These are phyloP conservation scores for Solanum habrochaites DNA, from an alignment of 257 asterid species.

Conservation along the genomic window DNA sequence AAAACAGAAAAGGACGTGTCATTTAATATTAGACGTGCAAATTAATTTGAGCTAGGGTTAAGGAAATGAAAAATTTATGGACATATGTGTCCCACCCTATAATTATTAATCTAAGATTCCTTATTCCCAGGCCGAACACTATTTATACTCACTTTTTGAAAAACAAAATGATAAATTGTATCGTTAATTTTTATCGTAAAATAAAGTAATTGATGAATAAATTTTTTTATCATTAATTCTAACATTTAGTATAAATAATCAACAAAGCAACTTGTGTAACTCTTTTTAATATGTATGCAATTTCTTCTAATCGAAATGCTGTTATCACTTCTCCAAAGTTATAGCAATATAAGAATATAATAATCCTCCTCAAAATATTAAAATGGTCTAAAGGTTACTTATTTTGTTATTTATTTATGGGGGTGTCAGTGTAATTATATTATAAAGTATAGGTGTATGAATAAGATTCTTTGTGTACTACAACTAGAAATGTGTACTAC, in stretches of 20 bases:
- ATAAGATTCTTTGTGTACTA: neutral
- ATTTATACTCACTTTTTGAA: neutral
- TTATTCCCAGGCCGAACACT: neutral
- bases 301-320: neutral
- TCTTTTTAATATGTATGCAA: neutral
- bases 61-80: neutral
- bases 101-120: slow-evolving; percentile 1
- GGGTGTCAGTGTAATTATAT: neutral
- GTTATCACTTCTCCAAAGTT: neutral
- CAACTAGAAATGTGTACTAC: neutral
- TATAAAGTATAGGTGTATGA: neutral
- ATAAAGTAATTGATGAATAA: neutral
- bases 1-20: neutral
- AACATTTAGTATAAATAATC: neutral
- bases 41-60: neutral
- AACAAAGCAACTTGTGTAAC: neutral
- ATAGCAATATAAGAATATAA: neutral
- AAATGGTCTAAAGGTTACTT: neutral
- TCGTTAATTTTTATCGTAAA: no score
- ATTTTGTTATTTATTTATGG: neutral
- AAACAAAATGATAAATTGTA: neutral
- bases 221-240: neutral
- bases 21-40: neutral
- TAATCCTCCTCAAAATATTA: neutral
- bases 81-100: slow-evolving; percentile 6